Conservation (phyloP, 2,329 filamentous ascomycete species). For the Zopfia rhizophila region DNA sequence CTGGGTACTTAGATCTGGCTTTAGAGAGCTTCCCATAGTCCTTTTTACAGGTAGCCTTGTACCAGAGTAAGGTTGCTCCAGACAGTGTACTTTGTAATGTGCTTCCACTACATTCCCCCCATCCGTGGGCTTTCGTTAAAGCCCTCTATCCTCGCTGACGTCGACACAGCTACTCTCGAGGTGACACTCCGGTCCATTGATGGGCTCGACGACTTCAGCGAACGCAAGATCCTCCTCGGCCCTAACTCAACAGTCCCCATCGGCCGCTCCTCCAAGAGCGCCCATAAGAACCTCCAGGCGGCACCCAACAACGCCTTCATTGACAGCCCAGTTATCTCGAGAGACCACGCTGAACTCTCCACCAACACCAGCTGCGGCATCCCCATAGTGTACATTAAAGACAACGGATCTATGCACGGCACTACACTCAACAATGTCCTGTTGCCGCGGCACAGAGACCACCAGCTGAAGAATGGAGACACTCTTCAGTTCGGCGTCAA, state of each 20-base stretch:
- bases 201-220: slow-evolving; percentile 53
- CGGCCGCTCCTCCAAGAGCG: slow-evolving; percentile 56
- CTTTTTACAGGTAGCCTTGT: no score
- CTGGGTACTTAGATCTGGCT: no score
- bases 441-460: slow-evolving; percentile 34
- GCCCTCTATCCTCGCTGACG: slow-evolving; percentile 5
- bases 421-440: slow-evolving; percentile 63
- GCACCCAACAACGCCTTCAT: slow-evolving; percentile 71
- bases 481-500: slow-evolving; percentile 48
- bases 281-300: slow-evolving; percentile 54
- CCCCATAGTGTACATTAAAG: slow-evolving; percentile 59
- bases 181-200: slow-evolving; percentile 43
- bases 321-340: slow-evolving; percentile 77
- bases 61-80: no score
- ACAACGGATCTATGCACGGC: slow-evolving; percentile 71
- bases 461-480: slow-evolving; percentile 43
- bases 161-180: slow-evolving; percentile 35
- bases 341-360: slow-evolving; percentile 68
- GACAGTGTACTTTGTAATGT: no score
- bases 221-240: slow-evolving; percentile 43
- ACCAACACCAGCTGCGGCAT: slow-evolving; percentile 26
- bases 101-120: no score
- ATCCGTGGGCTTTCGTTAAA: no score
- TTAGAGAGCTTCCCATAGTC: no score
- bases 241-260: slow-evolving; percentile 44